phyloP scores from a whole-genome alignment of 2,329 filamentous ascomycete genomes.

The Mollisiaceae sp. region DNA sequence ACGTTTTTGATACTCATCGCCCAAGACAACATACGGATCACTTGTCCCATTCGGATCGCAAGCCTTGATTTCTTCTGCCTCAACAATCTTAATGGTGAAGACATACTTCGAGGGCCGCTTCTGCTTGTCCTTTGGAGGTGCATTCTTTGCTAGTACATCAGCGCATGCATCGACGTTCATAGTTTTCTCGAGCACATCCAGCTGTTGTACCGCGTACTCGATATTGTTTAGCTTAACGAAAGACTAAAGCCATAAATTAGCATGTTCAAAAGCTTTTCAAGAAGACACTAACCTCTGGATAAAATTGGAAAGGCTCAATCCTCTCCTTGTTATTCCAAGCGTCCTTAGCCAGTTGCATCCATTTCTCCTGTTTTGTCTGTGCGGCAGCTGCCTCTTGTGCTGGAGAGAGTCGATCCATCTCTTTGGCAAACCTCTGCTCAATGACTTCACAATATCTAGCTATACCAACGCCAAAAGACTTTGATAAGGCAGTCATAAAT shows the following conservation, averaged over 20 bases:
- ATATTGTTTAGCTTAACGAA: constrained; percentile 98
- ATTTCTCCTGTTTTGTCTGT: constrained; percentile 88
- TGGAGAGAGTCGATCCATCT: constrained; percentile 91
- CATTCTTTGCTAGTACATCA: constrained; percentile 76
- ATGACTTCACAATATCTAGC: constrained; percentile 90
- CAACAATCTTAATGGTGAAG: constrained; percentile 98
- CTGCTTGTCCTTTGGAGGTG: constrained; percentile 67
- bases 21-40: constrained; percentile 95
- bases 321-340: constrained; percentile 92
- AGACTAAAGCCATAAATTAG: constrained; percentile 62
- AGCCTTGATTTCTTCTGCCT: constrained; percentile 97
- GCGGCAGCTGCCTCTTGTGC: constrained; percentile 80
- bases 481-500: constrained; percentile 94
- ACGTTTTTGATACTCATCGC: constrained; percentile 97
- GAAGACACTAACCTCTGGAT: constrained; percentile 72
- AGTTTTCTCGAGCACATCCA: constrained; percentile 86
- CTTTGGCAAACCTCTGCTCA: constrained; percentile 81
- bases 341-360: constrained; percentile 92
- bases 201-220: constrained; percentile 88
- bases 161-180: constrained; percentile 94
- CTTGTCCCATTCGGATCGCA: constrained; percentile 94
- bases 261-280: constrained; percentile 15
- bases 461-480: constrained; percentile 81
- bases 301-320: constrained; percentile 96
- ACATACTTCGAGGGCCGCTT: constrained; percentile 86